Conservation (phyloP, 805 yeast species). For the Wickerhamomyces bisporus region DNA sequence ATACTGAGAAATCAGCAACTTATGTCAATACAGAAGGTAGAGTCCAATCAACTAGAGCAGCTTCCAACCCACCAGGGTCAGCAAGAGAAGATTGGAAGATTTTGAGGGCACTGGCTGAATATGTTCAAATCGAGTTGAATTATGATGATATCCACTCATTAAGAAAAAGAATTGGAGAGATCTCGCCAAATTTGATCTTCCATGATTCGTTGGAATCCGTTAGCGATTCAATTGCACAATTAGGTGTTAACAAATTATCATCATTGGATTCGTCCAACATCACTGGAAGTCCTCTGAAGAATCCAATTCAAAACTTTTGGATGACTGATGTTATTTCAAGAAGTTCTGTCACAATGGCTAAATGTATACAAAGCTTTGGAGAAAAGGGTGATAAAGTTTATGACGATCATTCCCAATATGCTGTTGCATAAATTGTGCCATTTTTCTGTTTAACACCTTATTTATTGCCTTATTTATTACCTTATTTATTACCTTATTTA, state of each 20-base stretch:
- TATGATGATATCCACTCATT: constrained; percentile 68
- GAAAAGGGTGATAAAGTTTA: constrained; percentile 55
- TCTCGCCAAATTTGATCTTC: constrained; percentile 76
- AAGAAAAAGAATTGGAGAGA: constrained; percentile 63
- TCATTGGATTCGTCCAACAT: constrained; percentile 32
- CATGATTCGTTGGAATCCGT: constrained; percentile 73
- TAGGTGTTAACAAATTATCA: constrained; percentile 46
- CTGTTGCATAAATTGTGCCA: constrained; percentile 18
- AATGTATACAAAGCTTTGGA: constrained; percentile 70
- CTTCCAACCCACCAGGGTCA: constrained; percentile 80
- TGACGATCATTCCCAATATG: constrained; percentile 34
- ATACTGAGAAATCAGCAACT: constrained; percentile 81
- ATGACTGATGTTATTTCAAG: constrained; percentile 85
- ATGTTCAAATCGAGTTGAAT: constrained; percentile 63
- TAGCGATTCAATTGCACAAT: constrained; percentile 47
- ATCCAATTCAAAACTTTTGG: constrained; percentile 78
- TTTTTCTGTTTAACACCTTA: constrained; percentile 2
- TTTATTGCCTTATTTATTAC: constrained; percentile 10
- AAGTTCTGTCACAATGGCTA: constrained; percentile 87
- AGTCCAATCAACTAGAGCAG: constrained; percentile 79
- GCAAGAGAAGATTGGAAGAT: constrained; percentile 94
- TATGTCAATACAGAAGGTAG: constrained; percentile 90
- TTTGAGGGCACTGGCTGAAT: constrained; percentile 76
- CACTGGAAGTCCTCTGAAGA: constrained; percentile 46
- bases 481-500: constrained; percentile 4